phyloP scores from a whole-genome alignment of 805 yeast species.

The Candida cerambycidarum region DNA sequence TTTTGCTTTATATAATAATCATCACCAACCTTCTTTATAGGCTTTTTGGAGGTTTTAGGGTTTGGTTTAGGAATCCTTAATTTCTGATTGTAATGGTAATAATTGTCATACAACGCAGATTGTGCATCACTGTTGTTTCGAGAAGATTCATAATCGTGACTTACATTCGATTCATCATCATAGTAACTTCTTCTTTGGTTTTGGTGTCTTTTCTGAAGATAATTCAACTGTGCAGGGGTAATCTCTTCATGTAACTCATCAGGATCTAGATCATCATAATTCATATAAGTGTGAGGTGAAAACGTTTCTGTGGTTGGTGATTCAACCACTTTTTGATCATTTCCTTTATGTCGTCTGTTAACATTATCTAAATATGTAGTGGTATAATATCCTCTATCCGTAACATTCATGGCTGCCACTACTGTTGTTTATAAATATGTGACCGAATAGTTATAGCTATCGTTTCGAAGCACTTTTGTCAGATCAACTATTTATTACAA shows the following conservation, averaged over 20 bases:
- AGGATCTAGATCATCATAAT: constrained; percentile 18
- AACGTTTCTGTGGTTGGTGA: background rate
- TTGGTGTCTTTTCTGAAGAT: constrained; percentile 19
- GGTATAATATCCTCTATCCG: constrained; percentile 42
- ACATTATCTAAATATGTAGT: constrained; percentile 32
- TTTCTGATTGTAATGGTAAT: constrained; percentile 6
- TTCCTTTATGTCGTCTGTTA: constrained; percentile 5
- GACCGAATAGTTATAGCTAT: too few relatives aligned
- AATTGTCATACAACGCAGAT: constrained; percentile 9
- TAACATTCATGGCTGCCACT: constrained; percentile 47
- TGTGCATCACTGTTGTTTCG: constrained; percentile 3
- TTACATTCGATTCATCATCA: constrained; percentile 1
- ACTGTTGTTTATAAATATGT: too few relatives aligned
- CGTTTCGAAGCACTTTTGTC: too few relatives aligned
- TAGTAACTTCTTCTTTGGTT: constrained; percentile 9
- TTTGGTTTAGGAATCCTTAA: constrained; percentile 5
- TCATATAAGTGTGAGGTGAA: constrained; percentile 7
- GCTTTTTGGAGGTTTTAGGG: background rate
- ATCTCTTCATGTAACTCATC: constrained; percentile 33
- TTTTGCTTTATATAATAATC: constrained; percentile 41
- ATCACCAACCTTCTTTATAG: constrained; percentile 10
- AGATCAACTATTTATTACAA: too few relatives aligned
- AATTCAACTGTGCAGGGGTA: constrained; percentile 40
- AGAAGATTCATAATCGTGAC: background rate
- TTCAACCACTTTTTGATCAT: background rate